Evolutionary conservation across 1,284 basidiomycete species (phyloP).

Genomic region (Xanthoconium separans): DNA sequence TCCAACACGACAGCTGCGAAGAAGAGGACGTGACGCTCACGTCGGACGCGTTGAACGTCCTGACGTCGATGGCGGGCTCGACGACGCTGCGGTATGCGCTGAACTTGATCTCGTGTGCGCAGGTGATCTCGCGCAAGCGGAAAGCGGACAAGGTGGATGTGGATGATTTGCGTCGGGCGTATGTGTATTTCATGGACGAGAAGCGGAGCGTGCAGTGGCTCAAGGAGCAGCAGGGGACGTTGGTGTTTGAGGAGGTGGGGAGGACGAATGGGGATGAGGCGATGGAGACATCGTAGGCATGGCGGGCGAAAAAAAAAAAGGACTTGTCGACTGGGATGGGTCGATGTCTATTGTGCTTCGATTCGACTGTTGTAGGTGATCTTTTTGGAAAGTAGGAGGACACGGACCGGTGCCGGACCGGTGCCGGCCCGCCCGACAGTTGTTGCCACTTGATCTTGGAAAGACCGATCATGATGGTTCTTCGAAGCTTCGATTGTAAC

Average conservation of each 20-base stretch:
- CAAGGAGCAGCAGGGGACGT: constrained; percentile 77
- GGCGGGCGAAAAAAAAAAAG: too few species aligned
- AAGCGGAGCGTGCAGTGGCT: constrained; percentile 94
- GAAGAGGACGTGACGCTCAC: constrained; percentile 95
- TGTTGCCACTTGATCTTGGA: too few species aligned
- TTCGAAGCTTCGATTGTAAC: too few species aligned
- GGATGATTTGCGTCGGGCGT: constrained; percentile 81
- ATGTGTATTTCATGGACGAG: constrained; percentile 93
- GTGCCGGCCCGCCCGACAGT: too few species aligned
- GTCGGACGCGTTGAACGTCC: constrained; percentile 70
- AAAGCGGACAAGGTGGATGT: constrained; percentile 78
- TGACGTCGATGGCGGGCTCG: constrained; percentile 83
- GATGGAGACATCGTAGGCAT: constrained; percentile 27
- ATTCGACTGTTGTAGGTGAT: too few species aligned
- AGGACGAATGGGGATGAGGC: constrained; percentile 29
- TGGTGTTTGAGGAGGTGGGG: constrained; percentile 66
- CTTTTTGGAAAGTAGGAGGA: too few species aligned
- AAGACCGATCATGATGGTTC: too few species aligned
- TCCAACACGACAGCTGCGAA: constrained; percentile 61
- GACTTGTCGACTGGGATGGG: too few species aligned
- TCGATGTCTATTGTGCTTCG: too few species aligned
- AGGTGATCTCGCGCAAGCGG: constrained; percentile 79
- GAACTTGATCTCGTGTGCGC: constrained; percentile 90
- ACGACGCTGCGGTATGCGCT: constrained; percentile 90
- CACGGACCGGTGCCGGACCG: too few species aligned